Evolutionary conservation across 23 red algal species (phyloP).

Genomic region (Chondrus crispus): DNA sequence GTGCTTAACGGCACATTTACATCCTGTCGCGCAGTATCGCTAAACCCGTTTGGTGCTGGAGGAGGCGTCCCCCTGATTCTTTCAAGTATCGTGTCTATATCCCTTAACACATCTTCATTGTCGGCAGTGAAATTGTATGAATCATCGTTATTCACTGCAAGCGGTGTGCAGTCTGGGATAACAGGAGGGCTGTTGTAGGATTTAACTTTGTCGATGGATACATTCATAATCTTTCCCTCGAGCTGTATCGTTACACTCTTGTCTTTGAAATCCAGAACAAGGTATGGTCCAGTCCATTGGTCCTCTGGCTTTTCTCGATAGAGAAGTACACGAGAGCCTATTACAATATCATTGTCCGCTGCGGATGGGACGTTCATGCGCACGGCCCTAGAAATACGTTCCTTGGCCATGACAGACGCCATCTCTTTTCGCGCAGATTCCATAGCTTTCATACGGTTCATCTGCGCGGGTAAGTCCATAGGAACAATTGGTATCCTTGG

Average conservation of each 20-base stretch:
- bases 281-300: not conserved
- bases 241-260: not conserved
- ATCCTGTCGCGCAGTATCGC: too few relatives aligned
- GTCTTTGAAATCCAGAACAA: not conserved
- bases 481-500: not conserved
- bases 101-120: too few relatives aligned
- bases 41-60: too few relatives aligned
- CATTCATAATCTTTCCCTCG: not conserved
- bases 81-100: too few relatives aligned
- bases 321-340: not conserved
- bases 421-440: not conserved
- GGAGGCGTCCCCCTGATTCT: too few relatives aligned
- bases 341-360: not conserved
- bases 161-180: too few relatives aligned
- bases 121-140: too few relatives aligned
- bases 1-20: too few relatives aligned
- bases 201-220: slow-evolving; percentile 5
- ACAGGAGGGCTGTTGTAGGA: too few relatives aligned
- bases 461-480: not conserved
- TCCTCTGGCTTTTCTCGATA: not conserved
- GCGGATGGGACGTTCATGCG: not conserved
- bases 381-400: not conserved
- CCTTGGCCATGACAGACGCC: not conserved
- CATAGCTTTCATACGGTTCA: not conserved
- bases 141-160: too few relatives aligned